Evolutionary conservation across 169 alveolate species (phyloP), one percentile per base, ranked within the genome.

Genomic region (Cryptosporidium canis): DNA sequence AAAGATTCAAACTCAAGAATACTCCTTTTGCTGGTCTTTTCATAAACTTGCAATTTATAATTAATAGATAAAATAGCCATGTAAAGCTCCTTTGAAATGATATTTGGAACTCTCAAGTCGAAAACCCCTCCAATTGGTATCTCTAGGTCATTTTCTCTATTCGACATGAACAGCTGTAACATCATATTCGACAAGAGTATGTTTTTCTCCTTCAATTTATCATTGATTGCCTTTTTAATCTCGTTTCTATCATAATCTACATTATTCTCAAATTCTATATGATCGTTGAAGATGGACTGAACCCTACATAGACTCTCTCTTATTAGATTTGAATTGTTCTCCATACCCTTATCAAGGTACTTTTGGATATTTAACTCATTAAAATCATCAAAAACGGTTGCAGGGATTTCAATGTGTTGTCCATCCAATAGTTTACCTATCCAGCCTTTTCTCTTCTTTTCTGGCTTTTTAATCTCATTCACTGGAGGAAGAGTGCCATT

Each of bases 131-230:
- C 44, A 35, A 77, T 58, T 16, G 87, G 87, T 53, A 77, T 29
- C 9, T 43, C 47, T 61, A 77, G 33, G 18, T 77, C 87, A 55
- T 37, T 77, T 77, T 77, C 87, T 37, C 87, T 77, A 0, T 24
- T 77, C 12, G 14, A 14, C 71, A 77, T 53, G 11, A 58, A 41
- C 58, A 77, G 18, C 27, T 77, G 72, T 27, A 77, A 77, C 24
- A 43, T 21, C 12, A 41, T 41, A n/a, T 77, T 77, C 7, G 70
- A 35, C 41, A 77, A 29, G 14, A 58, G 39, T 14, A 77, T 58
- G 35, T 70, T 70, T 21, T 70, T 48, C 39, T 70, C 84, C 64
- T 55, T 70, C 18, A 70, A 41, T 29, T 70, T 70, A 16, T 70
- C 64, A 31, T 33, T 16, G 1, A 70, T 39, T 48, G 41, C 64